Conservation (phyloP, 2,329 filamentous ascomycete species). For the Cephalotrichum gorgonifer region DNA sequence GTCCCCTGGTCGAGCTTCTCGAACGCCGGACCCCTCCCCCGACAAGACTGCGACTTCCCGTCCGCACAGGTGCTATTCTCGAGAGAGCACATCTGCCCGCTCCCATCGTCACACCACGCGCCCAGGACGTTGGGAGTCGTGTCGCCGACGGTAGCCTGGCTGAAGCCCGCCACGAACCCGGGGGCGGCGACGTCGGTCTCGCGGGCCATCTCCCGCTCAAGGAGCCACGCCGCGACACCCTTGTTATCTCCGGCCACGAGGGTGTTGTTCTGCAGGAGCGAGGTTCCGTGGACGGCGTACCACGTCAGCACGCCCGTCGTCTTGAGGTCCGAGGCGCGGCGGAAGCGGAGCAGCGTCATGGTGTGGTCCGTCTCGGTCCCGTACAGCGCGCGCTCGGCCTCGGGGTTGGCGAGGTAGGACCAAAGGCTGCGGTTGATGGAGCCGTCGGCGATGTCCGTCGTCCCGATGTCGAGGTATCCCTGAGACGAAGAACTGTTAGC, state of each 20-base stretch:
- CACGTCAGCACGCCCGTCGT: constrained; percentile 76
- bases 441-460: constrained; percentile 58
- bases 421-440: constrained; percentile 86
- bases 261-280: constrained; percentile 84
- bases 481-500: constrained; percentile 14
- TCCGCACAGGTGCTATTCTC: constrained; percentile 70
- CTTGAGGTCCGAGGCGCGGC: constrained; percentile 62
- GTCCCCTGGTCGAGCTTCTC: constrained; percentile 57
- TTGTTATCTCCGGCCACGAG: constrained; percentile 93
- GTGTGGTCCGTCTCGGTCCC: constrained; percentile 39
- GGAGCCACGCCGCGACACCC: constrained; percentile 76
- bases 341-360: constrained; percentile 71
- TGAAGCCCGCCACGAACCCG: constrained; percentile 80
- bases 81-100: constrained; percentile 56
- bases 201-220: constrained; percentile 58
- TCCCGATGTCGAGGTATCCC: constrained; percentile 62
- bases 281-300: constrained; percentile 89
- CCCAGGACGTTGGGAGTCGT: constrained; percentile 77
- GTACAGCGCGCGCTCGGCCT: constrained; percentile 63
- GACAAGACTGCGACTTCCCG: constrained; percentile 56
- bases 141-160: constrained; percentile 83
- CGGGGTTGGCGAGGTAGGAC: constrained; percentile 79
- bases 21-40: constrained; percentile 60
- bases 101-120: constrained; percentile 77
- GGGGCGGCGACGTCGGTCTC: constrained; percentile 44